Percentiles rank a stretch among this genome's conserved stretches.
Conservation (phyloP, 148 eudicot species). For the Amaranthus cruentus region DNA sequence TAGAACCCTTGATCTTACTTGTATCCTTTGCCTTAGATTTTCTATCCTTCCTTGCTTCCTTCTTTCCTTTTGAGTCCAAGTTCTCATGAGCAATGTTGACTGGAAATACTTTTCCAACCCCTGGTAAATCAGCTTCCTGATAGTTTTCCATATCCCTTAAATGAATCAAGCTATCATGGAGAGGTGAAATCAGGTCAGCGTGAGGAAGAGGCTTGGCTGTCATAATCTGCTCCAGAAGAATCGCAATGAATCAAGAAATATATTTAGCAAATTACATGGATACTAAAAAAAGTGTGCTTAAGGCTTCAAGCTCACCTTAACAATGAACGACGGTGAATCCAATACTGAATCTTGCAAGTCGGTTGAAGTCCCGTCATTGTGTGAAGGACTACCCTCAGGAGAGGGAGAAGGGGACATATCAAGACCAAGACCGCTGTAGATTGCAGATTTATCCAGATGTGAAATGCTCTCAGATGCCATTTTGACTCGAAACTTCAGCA, state of each 20-base stretch:
- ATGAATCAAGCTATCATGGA: conserved; percentile 29
- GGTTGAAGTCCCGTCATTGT: conserved; percentile 18
- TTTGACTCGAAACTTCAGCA: conserved; percentile 33
- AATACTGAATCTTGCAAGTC: conserved; percentile 16
- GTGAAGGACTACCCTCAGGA: conserved; percentile 29
- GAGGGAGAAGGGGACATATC: conserved; percentile 43
- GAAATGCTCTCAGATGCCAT: conserved; percentile 21
- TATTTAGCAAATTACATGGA: conserved; percentile 2
- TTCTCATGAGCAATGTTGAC: conserved; percentile 7
- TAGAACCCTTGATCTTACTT: conserved; percentile 26
- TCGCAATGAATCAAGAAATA: conserved; percentile 14
- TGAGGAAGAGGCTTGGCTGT: conserved; percentile 28
- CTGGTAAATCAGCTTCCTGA: conserved; percentile 11
- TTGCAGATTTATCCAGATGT: conserved; percentile 29
- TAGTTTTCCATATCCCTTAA: conserved; percentile 19
- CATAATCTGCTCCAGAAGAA: conserved; percentile 34
- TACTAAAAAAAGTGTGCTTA: not conserved
- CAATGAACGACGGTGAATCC: conserved; percentile 38
- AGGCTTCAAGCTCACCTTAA: conserved; percentile 30
- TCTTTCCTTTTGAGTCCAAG: conserved; percentile 16
- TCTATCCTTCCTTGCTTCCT: conserved; percentile 21
- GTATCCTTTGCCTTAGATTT: conserved; percentile 21
- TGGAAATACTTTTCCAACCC: conserved; percentile 6
- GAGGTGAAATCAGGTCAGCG: conserved; percentile 33
- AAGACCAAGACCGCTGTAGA: conserved; percentile 51